Evolutionary conservation across 352 stramenopile genomes (phyloP).

Genomic region (Blastocystis sp.): DNA sequence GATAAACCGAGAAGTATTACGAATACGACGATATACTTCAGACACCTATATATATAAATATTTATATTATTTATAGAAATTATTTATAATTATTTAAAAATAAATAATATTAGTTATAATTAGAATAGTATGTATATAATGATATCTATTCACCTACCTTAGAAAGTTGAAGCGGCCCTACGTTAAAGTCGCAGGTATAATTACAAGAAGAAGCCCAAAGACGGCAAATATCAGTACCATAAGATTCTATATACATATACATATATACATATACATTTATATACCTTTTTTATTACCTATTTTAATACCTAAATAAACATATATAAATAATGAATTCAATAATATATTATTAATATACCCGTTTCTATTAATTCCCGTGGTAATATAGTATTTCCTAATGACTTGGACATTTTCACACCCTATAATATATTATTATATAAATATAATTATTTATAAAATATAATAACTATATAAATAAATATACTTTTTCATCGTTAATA

Average conservation of each 20-base stretch:
- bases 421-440: too few relatives aligned
- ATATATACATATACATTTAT: conserved; percentile 49
- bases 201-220: conserved; percentile 89
- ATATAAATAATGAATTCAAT: conserved; percentile 53
- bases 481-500: conserved; percentile 71
- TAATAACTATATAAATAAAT: not conserved
- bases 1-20: conserved; percentile 86
- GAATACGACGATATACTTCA: conserved; percentile 64
- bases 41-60: conserved; percentile 42
- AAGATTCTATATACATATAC: not conserved
- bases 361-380: conserved; percentile 80
- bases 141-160: conserved; percentile 52
- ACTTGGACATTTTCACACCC: conserved; percentile 96
- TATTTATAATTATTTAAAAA: not conserved
- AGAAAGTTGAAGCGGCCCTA: conserved; percentile 68
- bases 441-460: too few relatives aligned
- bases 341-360: conserved; percentile 51
- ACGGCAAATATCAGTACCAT: conserved; percentile 70
- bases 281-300: conserved; percentile 46
- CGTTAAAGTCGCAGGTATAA: conserved; percentile 77
- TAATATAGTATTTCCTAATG: conserved; percentile 79
- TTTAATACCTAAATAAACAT: conserved; percentile 49
- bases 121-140: not conserved
- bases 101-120: conserved; percentile 50
- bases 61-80: too few relatives aligned